These are phyloP conservation scores for Hamigera avellanea DNA, from an alignment of 495 filamentous ascomycete genomes.

Conservation along the genomic window DNA sequence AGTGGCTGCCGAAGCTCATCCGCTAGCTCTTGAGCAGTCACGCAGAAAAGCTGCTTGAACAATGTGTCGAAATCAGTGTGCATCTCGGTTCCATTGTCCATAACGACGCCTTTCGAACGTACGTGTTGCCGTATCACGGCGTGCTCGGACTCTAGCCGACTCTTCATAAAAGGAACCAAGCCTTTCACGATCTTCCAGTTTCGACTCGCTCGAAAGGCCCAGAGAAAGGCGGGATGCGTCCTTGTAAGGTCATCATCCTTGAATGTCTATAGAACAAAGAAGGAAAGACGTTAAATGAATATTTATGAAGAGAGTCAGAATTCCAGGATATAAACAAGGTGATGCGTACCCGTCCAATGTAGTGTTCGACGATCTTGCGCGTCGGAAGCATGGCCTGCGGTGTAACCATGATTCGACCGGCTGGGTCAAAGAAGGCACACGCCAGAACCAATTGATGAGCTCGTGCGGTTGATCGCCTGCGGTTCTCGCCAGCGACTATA, in stretches of 20 bases:
- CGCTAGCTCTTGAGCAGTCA: conserved; percentile 65
- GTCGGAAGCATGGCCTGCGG: conserved; percentile 71
- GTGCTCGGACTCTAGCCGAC: conserved; percentile 37
- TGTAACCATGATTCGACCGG: conserved; percentile 68
- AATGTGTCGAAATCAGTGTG: conserved; percentile 55
- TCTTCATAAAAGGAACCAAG: conserved; percentile 57
- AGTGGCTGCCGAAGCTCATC: conserved; percentile 49
- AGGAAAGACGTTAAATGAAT: too few species aligned
- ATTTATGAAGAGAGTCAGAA: background rate
- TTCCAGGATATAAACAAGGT: background rate
- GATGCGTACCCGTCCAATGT: conserved; percentile 55
- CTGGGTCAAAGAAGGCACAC: conserved; percentile 61
- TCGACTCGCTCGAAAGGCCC: conserved; percentile 70
- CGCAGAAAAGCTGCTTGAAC: conserved; percentile 81
- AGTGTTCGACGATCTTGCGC: conserved; percentile 68
- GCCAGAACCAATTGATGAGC: conserved; percentile 72
- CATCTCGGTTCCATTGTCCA: conserved; percentile 28
- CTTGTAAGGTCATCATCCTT: conserved; percentile 63
- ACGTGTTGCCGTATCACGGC: conserved; percentile 27
- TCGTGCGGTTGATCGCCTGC: conserved; percentile 44
- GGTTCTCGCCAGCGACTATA: conserved; percentile 42
- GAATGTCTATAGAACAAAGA: conserved; percentile 45
- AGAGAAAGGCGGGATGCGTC: conserved; percentile 72
- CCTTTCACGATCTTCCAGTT: conserved; percentile 60
- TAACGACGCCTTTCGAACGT: conserved; percentile 17